These are phyloP conservation scores for Articulospora tetracladia DNA, from an alignment of 495 filamentous ascomycete species.

Conservation along the genomic window DNA sequence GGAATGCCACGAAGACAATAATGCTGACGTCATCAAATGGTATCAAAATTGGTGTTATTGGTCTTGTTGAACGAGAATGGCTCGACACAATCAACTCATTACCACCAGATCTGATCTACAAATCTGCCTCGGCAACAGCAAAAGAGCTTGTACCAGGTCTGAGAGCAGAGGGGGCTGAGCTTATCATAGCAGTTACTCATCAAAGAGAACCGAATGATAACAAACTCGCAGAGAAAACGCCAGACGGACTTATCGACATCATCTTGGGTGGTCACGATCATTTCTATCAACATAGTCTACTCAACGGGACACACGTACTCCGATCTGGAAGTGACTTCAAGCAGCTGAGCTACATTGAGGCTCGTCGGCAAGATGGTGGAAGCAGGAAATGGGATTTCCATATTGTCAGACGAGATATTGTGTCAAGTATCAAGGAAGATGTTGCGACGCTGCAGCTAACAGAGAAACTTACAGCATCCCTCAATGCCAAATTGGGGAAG, in stretches of 20 bases:
- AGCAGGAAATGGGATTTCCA: constrained; percentile 1
- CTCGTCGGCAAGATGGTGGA: background rate
- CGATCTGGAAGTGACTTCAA: constrained; percentile 1
- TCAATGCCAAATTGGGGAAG: background rate
- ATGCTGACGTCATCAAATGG: background rate
- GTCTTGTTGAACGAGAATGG: background rate
- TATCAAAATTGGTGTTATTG: constrained; percentile 5
- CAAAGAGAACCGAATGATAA: constrained; percentile 1
- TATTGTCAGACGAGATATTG: background rate
- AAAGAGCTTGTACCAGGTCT: background rate
- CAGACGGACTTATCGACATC: background rate
- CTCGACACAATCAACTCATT: constrained; percentile 2
- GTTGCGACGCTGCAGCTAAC: background rate
- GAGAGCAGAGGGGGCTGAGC: background rate
- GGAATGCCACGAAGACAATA: background rate
- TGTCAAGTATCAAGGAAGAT: constrained; percentile 1
- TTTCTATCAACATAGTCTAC: background rate
- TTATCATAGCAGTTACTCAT: background rate
- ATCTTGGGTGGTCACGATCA: background rate
- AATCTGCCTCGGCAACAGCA: background rate
- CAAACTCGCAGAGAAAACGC: background rate
- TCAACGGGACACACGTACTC: background rate
- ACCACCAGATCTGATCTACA: background rate
- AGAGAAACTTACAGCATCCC: background rate
- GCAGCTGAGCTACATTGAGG: constrained; percentile 1